Evolutionary conservation across 345 rosid species (phyloP).

Genomic region (Pistacia atlantica): DNA sequence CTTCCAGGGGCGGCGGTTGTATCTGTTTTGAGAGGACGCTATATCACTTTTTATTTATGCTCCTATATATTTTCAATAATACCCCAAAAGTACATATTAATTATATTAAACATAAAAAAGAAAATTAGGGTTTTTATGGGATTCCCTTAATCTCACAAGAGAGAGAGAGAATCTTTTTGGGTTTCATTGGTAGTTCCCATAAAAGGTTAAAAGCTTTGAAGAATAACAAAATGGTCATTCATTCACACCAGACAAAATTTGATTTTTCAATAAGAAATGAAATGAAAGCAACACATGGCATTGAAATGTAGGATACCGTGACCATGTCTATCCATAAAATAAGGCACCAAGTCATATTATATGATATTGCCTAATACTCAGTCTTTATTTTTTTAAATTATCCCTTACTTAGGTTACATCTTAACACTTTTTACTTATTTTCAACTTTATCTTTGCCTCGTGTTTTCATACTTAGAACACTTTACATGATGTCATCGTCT

Average conservation of each 20-base stretch:
- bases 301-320: not conserved
- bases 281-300: conserved; percentile 21
- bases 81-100: too few species aligned
- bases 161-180: conserved; percentile 6
- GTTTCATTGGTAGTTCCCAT: conserved; percentile 1
- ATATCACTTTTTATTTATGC: not conserved
- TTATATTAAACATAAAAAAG: not conserved
- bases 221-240: not conserved
- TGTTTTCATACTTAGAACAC: not conserved
- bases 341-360: too few species aligned
- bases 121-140: conserved; percentile 15
- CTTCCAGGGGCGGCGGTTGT: conserved; percentile 18
- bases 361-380: too few species aligned
- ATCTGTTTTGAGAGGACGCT: not conserved
- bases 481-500: not conserved
- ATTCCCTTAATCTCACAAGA: not conserved
- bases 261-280: not conserved
- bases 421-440: not conserved
- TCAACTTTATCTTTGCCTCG: not conserved
- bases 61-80: not conserved
- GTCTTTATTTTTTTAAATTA: conserved; percentile 10
- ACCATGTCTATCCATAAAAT: not conserved
- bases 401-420: conserved; percentile 33
- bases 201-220: not conserved
- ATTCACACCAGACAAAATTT: conserved; percentile 16